Evolutionary conservation across 331 rosid genomes (phyloP), one percentile per base, ranked within the genome.

Genomic region (Erythrophleum ivorense): DNA sequence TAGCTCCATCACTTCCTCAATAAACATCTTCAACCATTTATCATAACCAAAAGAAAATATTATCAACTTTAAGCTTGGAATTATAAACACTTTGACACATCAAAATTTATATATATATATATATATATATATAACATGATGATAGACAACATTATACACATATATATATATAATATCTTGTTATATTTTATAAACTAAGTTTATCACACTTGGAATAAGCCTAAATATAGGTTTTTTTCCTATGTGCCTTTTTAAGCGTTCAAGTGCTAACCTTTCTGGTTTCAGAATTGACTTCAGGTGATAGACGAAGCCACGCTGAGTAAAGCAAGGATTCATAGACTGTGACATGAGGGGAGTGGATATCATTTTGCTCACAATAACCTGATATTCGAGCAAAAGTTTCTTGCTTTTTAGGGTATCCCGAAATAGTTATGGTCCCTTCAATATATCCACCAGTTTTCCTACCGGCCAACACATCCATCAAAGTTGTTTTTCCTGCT

Each of bases 341-440:
- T 14, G 90, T 87, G 54, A 87, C 83, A 76, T 82, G 71, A 55
- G 88, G 88, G 49, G 90, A 87, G 62, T 87, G 88, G 46, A 84
- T 87, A 64, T 87, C 90, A 31, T 87, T 84, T 19, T 87, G 88
- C 70, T 87, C 90, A 24, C 90, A 87, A 38, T 84, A 87, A 66
- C 86, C 88, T 3, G 86, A 79, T 70, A 87, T 77, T 65, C 86
- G 80, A 79, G 90, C 86, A 79, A 71, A 86, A 3, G 89, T 83
- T 73, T 84, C 84, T 81, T 86, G 87, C 29, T 46, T 77, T 65
- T 86, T 86, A 3, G 77, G 87, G 65, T 77, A 86, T 34, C 89
- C 89, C 0, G 87, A 86, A 46, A 86, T 74, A 59, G 57, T 77
- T 75, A 86, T 86, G 54, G 13, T 68, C 5, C 89, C 89, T 0